These are phyloP conservation scores for Meira miltonrushii DNA, from an alignment of 1,284 basidiomycete species.

Conservation along the genomic window DNA sequence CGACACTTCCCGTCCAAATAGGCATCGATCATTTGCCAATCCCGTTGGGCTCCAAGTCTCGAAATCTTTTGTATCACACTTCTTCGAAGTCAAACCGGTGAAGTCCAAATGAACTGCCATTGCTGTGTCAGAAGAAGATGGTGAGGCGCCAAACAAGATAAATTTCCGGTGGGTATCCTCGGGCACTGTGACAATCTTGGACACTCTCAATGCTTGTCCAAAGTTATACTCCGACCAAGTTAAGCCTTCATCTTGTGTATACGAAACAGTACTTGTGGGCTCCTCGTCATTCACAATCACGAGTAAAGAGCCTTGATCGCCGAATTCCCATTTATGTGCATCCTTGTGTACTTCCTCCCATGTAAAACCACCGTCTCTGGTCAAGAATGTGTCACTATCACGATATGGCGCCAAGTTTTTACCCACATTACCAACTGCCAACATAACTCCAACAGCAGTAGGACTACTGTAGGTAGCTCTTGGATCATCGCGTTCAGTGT, in stretches of 20 bases:
- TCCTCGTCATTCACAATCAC: slow-evolving; percentile 92
- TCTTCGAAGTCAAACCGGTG: slow-evolving; percentile 58
- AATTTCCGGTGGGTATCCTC: slow-evolving; percentile 85
- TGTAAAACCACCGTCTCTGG: slow-evolving; percentile 90
- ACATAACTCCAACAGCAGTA: slow-evolving; percentile 82
- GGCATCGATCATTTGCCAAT: slow-evolving; percentile 41
- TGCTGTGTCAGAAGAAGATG: slow-evolving; percentile 57
- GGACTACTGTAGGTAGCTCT: slow-evolving; percentile 87
- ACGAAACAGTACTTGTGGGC: slow-evolving; percentile 80
- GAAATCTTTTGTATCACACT: slow-evolving; percentile 46
- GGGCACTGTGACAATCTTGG: slow-evolving; percentile 78
- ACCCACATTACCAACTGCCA: slow-evolving; percentile 97
- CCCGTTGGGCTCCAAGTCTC: slow-evolving; percentile 51
- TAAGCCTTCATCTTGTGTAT: slow-evolving; percentile 79
- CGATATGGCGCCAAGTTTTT: slow-evolving; percentile 72
- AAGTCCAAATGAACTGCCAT: slow-evolving; percentile 87
- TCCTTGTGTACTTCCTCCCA: slow-evolving; percentile 99
- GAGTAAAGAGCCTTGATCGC: slow-evolving; percentile 89
- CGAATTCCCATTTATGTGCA: slow-evolving; percentile 95
- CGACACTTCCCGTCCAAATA: slow-evolving; percentile 47
- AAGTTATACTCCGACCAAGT: slow-evolving; percentile 86
- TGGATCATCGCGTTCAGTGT: slow-evolving; percentile 84
- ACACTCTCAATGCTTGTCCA: slow-evolving; percentile 70
- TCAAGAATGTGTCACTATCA: slow-evolving; percentile 91
- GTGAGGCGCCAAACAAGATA: slow-evolving; percentile 70